Base-by-base conservation (phyloP, 2,329 filamentous ascomycete genomes). In the Pseudopyricularia javanii region DNA sequence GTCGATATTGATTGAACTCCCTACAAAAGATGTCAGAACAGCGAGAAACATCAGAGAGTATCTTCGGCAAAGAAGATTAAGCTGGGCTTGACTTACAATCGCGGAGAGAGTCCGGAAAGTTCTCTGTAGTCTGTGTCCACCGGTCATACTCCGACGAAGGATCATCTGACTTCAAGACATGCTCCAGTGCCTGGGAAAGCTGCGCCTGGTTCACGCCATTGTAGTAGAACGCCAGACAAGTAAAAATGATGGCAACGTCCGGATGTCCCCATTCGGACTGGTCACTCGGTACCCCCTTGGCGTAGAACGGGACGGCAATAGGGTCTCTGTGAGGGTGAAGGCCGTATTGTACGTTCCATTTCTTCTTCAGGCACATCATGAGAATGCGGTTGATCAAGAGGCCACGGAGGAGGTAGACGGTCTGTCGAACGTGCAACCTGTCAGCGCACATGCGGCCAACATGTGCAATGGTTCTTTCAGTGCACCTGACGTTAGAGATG, bases 221-320 rank as follows among this genome's bases (percentile, higher is more conserved):
- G 50, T 87, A 84, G 58, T 89, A 89, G 58, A 85, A 87, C 0
- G 76, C 73, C 0, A 90, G 65, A 12, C 78, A 82, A 0, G 84
- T 88, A 1, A 89, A 68, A 0, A 81, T 33, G 2, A 88, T 82
- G 0, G 78, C 73, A 0, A 85, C 80, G 58, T 89, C 74, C 0
- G 83, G 82, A 56, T 89, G 83, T 4, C 11, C 79, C 60, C 77
- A 88, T 58, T 88, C 84, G 0, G 82, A 78, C 6, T 79, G 73
- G 0, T 78, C 74, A 0, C 74, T 76, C 0, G 85, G 83, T 0
- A 74, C 69, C 2, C 83, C 85, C 54, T 88, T 87, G 0, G 81
- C 80, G 11, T 78, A 71, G 49, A 75, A 88, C 0, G 85, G 85
- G 0, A 88, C 85, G 0, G 84, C 83, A 5, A 86, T 74, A 0